Conservation (phyloP, 768 basidiomycete genomes). For the Naganishia friedmannii region DNA sequence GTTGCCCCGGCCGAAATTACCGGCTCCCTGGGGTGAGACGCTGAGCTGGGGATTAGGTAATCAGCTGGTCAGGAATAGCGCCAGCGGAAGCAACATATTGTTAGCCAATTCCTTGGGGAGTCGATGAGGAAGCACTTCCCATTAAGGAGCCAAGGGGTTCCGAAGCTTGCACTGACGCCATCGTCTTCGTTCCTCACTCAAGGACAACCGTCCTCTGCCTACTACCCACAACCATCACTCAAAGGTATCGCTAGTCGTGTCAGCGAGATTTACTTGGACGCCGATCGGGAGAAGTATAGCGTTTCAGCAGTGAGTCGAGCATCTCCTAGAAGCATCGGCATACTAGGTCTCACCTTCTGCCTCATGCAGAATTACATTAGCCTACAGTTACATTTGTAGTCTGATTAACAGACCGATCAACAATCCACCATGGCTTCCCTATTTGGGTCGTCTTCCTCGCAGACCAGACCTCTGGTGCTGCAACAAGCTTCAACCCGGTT, state of each 20-base stretch:
- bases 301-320: conserved; percentile 19
- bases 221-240: not conserved
- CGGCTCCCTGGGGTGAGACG: not conserved
- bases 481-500: conserved; percentile 54
- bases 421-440: conserved; percentile 44
- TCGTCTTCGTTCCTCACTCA: not conserved
- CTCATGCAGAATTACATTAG: not conserved
- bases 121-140: not conserved
- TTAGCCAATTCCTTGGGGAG: conserved; percentile 13
- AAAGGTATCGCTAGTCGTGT: not conserved
- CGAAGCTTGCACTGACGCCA: not conserved
- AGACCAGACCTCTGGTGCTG: conserved; percentile 51
- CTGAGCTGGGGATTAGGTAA: conserved; percentile 16
- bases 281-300: conserved; percentile 17
- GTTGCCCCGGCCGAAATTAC: not conserved
- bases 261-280: not conserved
- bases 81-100: conserved; percentile 13
- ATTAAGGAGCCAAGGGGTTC: conserved; percentile 1
- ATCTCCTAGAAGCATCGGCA: not conserved
- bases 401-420: conserved; percentile 16
- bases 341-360: not conserved
- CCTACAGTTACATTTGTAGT: not conserved
- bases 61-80: not conserved
- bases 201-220: not conserved
- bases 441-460: conserved; percentile 36